Evolutionary conservation across 1,284 basidiomycete genomes (phyloP).

Genomic region (Boletus mariae): DNA sequence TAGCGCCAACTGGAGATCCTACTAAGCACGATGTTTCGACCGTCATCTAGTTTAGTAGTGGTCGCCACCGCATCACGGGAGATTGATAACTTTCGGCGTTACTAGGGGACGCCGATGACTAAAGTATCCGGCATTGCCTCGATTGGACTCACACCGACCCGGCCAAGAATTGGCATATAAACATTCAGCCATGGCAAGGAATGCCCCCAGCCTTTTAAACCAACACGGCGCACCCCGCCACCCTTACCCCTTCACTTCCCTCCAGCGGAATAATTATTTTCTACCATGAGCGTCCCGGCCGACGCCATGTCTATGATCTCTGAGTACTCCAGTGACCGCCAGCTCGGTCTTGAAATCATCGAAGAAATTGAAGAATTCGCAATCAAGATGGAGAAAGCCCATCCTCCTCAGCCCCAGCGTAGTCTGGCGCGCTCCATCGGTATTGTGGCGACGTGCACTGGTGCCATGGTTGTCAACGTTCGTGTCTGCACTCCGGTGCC

Average conservation of each 20-base stretch:
- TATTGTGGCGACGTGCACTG: constrained; percentile 48
- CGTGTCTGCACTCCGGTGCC: constrained; percentile 16
- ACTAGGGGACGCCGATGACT: neutral
- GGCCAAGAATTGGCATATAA: constrained; percentile 22
- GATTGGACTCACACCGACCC: neutral
- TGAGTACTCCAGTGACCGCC: neutral
- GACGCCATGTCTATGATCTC: neutral
- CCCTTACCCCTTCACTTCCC: neutral
- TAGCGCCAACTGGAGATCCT: neutral
- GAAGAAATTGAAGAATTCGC: constrained; percentile 8
- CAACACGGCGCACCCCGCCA: neutral
- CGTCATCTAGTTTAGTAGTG: constrained; percentile 27
- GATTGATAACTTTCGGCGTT: neutral
- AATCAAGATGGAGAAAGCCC: constrained; percentile 10
- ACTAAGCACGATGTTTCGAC: neutral
- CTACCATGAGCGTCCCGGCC: neutral
- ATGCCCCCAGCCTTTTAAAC: neutral
- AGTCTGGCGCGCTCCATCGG: constrained; percentile 35
- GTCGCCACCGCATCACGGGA: constrained; percentile 2
- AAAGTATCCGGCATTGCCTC: neutral
- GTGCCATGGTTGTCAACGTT: constrained; percentile 55
- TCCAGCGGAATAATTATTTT: neutral
- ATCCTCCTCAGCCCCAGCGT: constrained; percentile 1
- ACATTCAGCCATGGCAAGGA: constrained; percentile 5
- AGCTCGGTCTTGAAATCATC: constrained; percentile 9